Evolutionary conservation across 805 yeast species (phyloP).

Genomic region (Ogataea pini): DNA sequence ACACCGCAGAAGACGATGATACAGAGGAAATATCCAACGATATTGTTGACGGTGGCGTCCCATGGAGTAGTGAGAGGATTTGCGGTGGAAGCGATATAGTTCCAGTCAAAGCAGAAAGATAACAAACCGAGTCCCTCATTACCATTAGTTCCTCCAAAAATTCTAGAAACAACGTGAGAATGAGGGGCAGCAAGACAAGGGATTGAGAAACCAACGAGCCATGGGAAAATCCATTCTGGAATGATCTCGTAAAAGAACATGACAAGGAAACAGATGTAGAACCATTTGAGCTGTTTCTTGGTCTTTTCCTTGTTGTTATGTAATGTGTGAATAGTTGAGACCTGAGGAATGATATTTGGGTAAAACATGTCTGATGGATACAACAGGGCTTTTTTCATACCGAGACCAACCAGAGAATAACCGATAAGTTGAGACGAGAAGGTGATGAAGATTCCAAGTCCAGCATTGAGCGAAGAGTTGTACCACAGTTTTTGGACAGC

Average conservation of each 20-base stretch:
- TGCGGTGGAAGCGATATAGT: slow-evolving; percentile 32
- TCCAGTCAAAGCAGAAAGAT: slow-evolving; percentile 37
- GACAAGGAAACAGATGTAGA: slow-evolving; percentile 25
- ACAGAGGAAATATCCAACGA: slow-evolving; percentile 33
- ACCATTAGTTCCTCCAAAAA: slow-evolving; percentile 37
- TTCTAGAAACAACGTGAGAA: slow-evolving; percentile 30
- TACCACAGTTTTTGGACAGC: slow-evolving; percentile 38
- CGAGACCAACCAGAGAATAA: slow-evolving; percentile 33
- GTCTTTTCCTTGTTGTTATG: slow-evolving; percentile 28
- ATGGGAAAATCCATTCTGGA: slow-evolving; percentile 35
- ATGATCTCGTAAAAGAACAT: slow-evolving; percentile 34
- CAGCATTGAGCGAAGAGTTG: slow-evolving; percentile 26
- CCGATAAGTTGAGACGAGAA: slow-evolving; percentile 36
- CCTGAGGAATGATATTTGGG: slow-evolving; percentile 42
- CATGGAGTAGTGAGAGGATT: slow-evolving; percentile 34
- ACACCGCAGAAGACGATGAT: slow-evolving; percentile 31
- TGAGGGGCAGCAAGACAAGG: slow-evolving; percentile 33
- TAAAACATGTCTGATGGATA: slow-evolving; percentile 36
- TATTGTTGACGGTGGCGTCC: slow-evolving; percentile 31
- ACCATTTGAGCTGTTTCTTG: slow-evolving; percentile 27
- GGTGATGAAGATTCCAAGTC: slow-evolving; percentile 34
- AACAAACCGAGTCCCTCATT: slow-evolving; percentile 35
- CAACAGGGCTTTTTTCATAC: slow-evolving; percentile 28
- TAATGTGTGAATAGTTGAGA: slow-evolving; percentile 26
- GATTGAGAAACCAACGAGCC: slow-evolving; percentile 34